Evolutionary conservation across 352 stramenopile genomes (phyloP).

Genomic region (Thalassiosira livingstoniorum): DNA sequence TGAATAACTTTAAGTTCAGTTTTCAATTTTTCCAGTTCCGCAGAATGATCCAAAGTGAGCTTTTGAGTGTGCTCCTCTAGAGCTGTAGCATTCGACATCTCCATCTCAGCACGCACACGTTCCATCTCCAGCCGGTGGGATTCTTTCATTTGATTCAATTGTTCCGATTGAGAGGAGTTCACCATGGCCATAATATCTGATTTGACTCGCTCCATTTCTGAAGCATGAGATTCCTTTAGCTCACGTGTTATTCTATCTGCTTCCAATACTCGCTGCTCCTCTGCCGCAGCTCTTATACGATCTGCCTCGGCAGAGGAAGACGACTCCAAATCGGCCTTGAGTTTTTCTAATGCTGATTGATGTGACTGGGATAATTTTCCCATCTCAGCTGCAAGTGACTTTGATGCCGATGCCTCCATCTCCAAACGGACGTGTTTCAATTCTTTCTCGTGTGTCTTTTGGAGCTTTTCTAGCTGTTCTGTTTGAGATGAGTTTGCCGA

Average conservation of each 20-base stretch:
- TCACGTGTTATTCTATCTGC: neutral
- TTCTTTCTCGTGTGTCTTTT: conserved; percentile 17
- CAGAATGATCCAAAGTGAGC: conserved; percentile 22
- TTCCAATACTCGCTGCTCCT: conserved; percentile 2
- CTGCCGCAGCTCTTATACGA: conserved; percentile 9
- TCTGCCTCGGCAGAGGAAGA: neutral
- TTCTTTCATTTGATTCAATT: conserved; percentile 31
- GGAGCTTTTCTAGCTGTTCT: neutral
- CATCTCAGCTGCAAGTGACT: conserved; percentile 14
- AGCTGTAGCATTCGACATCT: conserved; percentile 10
- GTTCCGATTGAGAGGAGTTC: conserved; percentile 30
- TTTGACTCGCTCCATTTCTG: conserved; percentile 23
- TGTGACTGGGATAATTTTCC: conserved; percentile 12
- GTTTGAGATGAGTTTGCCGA: conserved; percentile 15
- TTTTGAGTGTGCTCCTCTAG: conserved; percentile 34
- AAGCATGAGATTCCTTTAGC: conserved; percentile 10
- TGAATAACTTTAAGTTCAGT: conserved; percentile 12
- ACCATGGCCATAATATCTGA: neutral
- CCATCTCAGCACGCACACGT: conserved; percentile 33
- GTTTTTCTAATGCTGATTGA: conserved; percentile 9
- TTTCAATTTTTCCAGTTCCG: conserved; percentile 39
- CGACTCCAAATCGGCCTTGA: conserved; percentile 3
- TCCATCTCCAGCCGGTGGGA: conserved; percentile 34
- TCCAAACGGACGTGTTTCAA: conserved; percentile 13
- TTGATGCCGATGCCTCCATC: conserved; percentile 14